These are phyloP conservation scores for Solanum chilense DNA, from an alignment of 257 asterid species.

Conservation along the genomic window DNA sequence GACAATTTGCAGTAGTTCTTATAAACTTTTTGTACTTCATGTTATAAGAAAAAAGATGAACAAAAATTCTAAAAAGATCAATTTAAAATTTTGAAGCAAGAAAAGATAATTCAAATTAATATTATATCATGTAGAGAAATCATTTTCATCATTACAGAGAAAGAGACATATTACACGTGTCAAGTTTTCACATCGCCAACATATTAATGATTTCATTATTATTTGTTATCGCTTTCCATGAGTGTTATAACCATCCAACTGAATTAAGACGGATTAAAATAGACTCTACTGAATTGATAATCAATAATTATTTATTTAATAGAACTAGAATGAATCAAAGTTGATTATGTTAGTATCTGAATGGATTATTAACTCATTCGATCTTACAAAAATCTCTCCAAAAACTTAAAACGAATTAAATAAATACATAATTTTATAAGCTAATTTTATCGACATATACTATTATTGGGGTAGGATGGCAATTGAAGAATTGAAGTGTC, in stretches of 20 bases:
- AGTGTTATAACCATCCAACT: fast-evolving
- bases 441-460: background rate
- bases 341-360: background rate
- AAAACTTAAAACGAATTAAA: background rate
- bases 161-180: background rate
- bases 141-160: background rate
- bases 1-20: background rate
- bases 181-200: background rate
- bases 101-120: background rate
- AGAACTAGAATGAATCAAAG: background rate
- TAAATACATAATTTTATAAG: background rate
- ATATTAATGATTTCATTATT: background rate
- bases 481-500: background rate
- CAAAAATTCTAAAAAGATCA: background rate
- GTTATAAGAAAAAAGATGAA: background rate
- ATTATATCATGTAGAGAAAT: background rate
- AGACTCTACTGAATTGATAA: background rate
- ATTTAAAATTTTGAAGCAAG: background rate
- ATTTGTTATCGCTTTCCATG: background rate
- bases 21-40: background rate
- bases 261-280: background rate
- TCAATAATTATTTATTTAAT: background rate
- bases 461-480: background rate
- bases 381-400: fast-evolving
- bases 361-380: fast-evolving